Conservation (phyloP, 1,284 basidiomycete genomes). For the Earliella scabrosa region DNA sequence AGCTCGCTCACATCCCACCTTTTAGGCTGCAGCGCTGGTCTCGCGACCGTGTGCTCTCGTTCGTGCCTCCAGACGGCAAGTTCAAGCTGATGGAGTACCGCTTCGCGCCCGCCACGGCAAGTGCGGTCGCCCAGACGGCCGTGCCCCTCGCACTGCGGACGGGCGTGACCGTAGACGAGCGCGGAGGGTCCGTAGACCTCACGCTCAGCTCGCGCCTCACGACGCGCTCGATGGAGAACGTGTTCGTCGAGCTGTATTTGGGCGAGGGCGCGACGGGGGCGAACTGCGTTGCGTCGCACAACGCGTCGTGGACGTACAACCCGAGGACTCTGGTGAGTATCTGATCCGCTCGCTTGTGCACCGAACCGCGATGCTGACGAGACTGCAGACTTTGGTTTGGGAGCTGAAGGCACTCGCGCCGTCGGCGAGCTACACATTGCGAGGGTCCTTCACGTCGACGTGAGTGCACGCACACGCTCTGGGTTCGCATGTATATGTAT, state of each 20-base stretch:
- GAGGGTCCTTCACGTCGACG: slow-evolving; percentile 78
- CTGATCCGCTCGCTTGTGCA: neutral
- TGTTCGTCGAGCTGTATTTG: slow-evolving; percentile 73
- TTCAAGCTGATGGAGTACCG: slow-evolving; percentile 91
- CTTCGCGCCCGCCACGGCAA: slow-evolving; percentile 46
- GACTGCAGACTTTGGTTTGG: slow-evolving; percentile 70
- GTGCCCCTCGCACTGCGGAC: slow-evolving; percentile 73
- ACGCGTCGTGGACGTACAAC: slow-evolving; percentile 82
- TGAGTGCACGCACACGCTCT: slow-evolving; percentile 37
- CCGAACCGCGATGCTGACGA: slow-evolving; percentile 1
- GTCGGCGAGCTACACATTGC: slow-evolving; percentile 72
- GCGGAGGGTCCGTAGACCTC: slow-evolving; percentile 73
- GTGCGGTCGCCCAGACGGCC: slow-evolving; percentile 49
- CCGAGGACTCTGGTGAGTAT: slow-evolving; percentile 60
- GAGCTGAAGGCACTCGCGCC: slow-evolving; percentile 72
- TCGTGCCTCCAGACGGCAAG: slow-evolving; percentile 93
- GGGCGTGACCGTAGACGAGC: slow-evolving; percentile 59
- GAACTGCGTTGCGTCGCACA: slow-evolving; percentile 65
- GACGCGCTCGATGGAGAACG: slow-evolving; percentile 69
- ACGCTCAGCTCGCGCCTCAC: slow-evolving; percentile 71
- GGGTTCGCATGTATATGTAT: neutral
- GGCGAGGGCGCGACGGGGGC: slow-evolving; percentile 73
- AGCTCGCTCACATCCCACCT: neutral
- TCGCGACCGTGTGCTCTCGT: slow-evolving; percentile 81
- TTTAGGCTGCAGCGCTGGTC: slow-evolving; percentile 80